A percentile compares a stretch with the other conserved stretches of the same genome.
phyloP scores from a whole-genome alignment of 768 basidiomycete genomes.

The Crucibulum laeve region DNA sequence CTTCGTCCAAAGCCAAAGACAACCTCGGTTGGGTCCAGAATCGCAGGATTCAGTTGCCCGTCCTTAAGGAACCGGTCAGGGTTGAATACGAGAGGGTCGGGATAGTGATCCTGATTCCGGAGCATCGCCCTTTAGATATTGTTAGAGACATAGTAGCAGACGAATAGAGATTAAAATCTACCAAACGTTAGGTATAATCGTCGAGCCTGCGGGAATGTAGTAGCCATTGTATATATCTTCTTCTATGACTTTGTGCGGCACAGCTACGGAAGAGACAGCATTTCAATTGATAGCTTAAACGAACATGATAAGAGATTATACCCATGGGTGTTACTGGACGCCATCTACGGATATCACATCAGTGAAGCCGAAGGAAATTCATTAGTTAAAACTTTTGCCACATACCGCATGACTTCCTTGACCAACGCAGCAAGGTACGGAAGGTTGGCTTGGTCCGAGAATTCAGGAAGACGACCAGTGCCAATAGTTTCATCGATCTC shows the following conservation, averaged over 20 bases:
- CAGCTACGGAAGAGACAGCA: not conserved
- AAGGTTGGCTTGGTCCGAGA: conserved; percentile 24
- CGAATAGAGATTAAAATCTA: conserved; percentile 17
- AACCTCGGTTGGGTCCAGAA: conserved; percentile 4
- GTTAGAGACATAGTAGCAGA: conserved; percentile 34
- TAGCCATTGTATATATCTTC: conserved; percentile 15
- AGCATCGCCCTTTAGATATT: no score
- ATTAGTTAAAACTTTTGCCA: not conserved
- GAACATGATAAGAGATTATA: not conserved
- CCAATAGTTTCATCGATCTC: conserved; percentile 35
- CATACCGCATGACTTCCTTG: conserved; percentile 31
- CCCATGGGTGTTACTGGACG: not conserved
- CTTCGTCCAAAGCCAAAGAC: conserved; percentile 8
- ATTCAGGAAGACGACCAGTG: conserved; percentile 27
- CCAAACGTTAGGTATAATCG: not conserved
- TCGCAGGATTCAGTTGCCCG: not conserved
- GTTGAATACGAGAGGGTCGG: conserved; percentile 32
- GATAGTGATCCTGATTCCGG: no score
- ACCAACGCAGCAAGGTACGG: conserved; percentile 31
- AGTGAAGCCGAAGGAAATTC: not conserved
- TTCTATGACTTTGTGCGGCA: conserved; percentile 18
- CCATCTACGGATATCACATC: not conserved
- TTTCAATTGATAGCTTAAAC: not conserved
- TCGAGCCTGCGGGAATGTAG: not conserved
- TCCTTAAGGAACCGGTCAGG: conserved; percentile 30